phyloP scores from a whole-genome alignment of 2,329 filamentous ascomycete genomes.

The Scedosporium apiospermum region DNA sequence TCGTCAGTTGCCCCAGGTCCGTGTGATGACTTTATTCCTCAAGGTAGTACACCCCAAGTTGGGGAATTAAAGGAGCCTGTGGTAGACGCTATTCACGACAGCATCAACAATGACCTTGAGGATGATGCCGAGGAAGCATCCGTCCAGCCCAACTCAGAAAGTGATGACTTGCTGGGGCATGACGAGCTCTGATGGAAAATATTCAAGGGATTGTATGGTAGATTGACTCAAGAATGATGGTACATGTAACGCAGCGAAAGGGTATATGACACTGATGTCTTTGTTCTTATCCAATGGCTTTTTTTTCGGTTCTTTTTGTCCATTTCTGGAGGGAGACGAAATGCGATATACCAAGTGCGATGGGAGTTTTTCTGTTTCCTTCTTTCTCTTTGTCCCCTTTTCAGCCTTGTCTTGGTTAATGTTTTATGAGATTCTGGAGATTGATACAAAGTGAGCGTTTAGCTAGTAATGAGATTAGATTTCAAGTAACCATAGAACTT shows the following conservation, averaged over 20 bases:
- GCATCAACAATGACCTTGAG: neutral
- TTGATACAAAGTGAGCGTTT: neutral
- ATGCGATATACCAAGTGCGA: neutral
- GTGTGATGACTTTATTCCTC: neutral
- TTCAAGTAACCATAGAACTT: neutral
- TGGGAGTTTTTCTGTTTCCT: conserved; percentile 2
- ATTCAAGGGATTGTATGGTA: neutral
- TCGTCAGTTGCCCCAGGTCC: neutral
- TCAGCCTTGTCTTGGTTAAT: neutral
- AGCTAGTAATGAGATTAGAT: neutral
- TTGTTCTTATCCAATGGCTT: neutral
- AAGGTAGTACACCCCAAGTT: neutral
- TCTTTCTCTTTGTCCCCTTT: neutral
- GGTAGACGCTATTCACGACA: neutral
- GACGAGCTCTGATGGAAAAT: neutral
- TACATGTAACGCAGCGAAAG: neutral
- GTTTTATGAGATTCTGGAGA: neutral
- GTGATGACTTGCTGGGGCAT: neutral
- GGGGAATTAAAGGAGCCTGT: neutral
- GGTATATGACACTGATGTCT: neutral
- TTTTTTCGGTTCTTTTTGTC: neutral
- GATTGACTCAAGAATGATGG: neutral
- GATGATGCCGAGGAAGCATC: neutral
- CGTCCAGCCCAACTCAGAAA: neutral
- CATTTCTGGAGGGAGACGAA: neutral